These are phyloP conservation scores for Pelargonium nanum DNA, from an alignment of 345 rosid genomes.

Conservation along the genomic window DNA sequence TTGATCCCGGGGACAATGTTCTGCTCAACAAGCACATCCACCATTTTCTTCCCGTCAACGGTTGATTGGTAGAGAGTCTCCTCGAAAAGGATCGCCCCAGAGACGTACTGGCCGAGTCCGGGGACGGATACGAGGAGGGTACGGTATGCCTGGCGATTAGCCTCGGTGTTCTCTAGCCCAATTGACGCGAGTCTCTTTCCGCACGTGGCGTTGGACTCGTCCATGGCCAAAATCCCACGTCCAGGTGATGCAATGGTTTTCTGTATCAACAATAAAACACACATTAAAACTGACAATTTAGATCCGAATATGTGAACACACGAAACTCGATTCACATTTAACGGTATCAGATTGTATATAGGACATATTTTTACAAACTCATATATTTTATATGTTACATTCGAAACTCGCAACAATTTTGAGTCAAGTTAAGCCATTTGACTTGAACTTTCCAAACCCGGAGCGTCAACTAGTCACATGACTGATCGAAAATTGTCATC, in stretches of 20 bases:
- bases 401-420: too few relatives aligned
- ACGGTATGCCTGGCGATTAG: conserved; percentile 92
- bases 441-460: too few relatives aligned
- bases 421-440: too few relatives aligned
- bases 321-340: too few relatives aligned
- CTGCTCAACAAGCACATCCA: conserved; percentile 79
- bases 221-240: conserved; percentile 98
- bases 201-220: conserved; percentile 92
- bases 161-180: conserved; percentile 94
- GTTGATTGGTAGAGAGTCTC: conserved; percentile 97
- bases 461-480: too few relatives aligned
- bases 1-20: conserved; percentile 95
- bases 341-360: too few relatives aligned
- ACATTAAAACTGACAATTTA: too few relatives aligned
- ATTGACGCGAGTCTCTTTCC: conserved; percentile 92
- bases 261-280: conserved; percentile 18
- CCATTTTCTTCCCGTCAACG: conserved; percentile 75
- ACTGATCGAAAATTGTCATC: too few relatives aligned
- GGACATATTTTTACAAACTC: too few relatives aligned
- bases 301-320: too few relatives aligned
- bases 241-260: conserved; percentile 93
- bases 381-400: too few relatives aligned
- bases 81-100: conserved; percentile 91
- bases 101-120: conserved; percentile 76
- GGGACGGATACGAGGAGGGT: conserved; percentile 75